Percentiles rank a stretch among this genome's conserved stretches.
These are phyloP conservation scores for Ulota crispa DNA, from an alignment of 225 moss, liverwort and hornwort species.

Conservation along the genomic window DNA sequence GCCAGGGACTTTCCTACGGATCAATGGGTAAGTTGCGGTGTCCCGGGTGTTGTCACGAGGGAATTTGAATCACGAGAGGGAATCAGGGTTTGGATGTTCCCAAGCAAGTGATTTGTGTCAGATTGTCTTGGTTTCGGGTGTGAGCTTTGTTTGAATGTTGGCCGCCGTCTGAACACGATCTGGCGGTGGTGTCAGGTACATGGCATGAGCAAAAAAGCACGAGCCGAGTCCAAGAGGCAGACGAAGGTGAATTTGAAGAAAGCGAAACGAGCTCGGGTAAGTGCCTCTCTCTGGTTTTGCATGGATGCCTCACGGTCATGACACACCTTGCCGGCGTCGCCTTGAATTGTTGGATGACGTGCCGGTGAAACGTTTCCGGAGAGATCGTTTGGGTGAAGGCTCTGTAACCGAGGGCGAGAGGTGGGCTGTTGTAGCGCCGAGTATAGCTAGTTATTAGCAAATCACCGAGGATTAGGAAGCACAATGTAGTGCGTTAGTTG, in stretches of 20 bases:
- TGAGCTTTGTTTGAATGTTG: background rate
- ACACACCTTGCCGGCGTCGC: background rate
- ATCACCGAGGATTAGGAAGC: background rate
- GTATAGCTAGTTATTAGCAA: background rate
- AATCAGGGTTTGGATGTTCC: background rate
- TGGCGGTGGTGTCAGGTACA: slow-evolving; percentile 49
- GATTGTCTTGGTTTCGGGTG: background rate
- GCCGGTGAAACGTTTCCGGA: background rate
- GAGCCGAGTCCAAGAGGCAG: slow-evolving; percentile 65
- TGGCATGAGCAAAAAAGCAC: slow-evolving; percentile 77
- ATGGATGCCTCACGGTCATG: background rate
- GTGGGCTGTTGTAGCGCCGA: background rate
- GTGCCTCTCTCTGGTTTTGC: slow-evolving; percentile 17
- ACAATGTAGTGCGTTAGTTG: background rate
- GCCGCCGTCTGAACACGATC: background rate
- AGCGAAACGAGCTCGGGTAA: slow-evolving; percentile 86
- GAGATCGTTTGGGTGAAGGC: background rate
- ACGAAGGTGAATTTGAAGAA: slow-evolving; percentile 93
- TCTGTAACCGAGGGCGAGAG: background rate
- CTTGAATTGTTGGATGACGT: background rate
- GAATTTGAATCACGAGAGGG: background rate
- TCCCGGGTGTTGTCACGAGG: background rate
- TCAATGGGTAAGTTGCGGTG: slow-evolving; percentile 67
- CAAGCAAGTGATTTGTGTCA: too few relatives aligned
- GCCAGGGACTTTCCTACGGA: slow-evolving; percentile 71